These are phyloP conservation scores for Oryza glaberrima DNA, from an alignment of 176 grass and related monocot genomes.

Conservation along the genomic window DNA sequence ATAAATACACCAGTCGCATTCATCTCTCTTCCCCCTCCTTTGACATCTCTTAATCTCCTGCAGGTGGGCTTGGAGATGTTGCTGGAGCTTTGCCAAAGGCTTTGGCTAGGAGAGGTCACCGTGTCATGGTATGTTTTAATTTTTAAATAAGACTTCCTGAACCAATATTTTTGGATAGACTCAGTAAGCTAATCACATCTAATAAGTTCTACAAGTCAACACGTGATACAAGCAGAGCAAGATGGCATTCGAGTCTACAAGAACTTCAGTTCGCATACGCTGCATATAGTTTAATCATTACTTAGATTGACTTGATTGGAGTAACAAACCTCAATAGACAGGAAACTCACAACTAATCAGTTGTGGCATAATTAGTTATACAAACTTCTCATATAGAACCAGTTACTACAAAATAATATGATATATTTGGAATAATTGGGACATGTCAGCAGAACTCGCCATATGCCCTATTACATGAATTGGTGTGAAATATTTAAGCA, in stretches of 20 bases:
- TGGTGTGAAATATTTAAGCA: neutral
- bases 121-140: constrained; percentile 79
- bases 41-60: constrained; percentile 36
- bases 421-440: no score
- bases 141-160: constrained; percentile 38
- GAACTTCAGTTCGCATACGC: constrained; percentile 6
- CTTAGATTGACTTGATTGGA: constrained; percentile 13
- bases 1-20: constrained; percentile 14
- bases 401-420: no score
- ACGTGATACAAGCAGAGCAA: constrained; percentile 1
- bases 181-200: constrained; percentile 41
- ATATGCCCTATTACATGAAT: constrained; percentile 6
- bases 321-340: neutral
- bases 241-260: neutral
- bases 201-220: constrained; percentile 22
- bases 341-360: neutral
- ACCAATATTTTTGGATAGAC: constrained; percentile 41
- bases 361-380: neutral
- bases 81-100: constrained; percentile 94
- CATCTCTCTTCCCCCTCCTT: constrained; percentile 8
- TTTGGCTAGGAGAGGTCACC: constrained; percentile 91
- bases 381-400: no score
- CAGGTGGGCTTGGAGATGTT: constrained; percentile 99
- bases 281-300: constrained; percentile 28
- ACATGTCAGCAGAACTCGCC: neutral